Conservation (phyloP, 1,284 basidiomycete genomes). For the Fomitopsis schrenkii region DNA sequence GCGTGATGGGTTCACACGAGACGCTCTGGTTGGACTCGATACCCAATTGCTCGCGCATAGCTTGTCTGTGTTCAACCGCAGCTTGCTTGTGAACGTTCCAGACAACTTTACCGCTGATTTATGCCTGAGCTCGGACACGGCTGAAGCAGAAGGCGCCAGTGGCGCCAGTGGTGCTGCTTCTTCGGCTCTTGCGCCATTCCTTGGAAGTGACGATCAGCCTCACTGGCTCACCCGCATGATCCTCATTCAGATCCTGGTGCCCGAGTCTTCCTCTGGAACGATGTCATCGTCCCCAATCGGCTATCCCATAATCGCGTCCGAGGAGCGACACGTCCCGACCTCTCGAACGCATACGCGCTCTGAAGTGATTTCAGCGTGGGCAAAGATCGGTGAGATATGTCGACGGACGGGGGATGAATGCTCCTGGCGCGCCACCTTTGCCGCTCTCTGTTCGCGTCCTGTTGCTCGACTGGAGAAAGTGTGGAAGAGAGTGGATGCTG, state of each 20-base stretch:
- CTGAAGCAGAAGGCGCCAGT: conserved; percentile 8
- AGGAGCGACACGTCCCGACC: conserved; percentile 38
- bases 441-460: conserved; percentile 65
- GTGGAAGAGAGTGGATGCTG: conserved; percentile 67
- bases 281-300: conserved; percentile 5
- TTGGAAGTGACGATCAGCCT: conserved; percentile 65
- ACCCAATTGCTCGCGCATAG: conserved; percentile 54
- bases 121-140: conserved; percentile 31
- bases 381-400: conserved; percentile 64
- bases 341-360: conserved; percentile 65
- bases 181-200: conserved; percentile 34
- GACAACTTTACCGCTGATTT: conserved; percentile 46
- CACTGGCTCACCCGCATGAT: conserved; percentile 77
- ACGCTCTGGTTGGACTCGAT: conserved; percentile 56
- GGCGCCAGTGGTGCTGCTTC: conserved; percentile 3
- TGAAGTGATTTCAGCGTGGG: conserved; percentile 69
- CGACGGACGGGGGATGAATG: conserved; percentile 67
- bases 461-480: conserved; percentile 72
- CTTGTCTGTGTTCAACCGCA: conserved; percentile 53
- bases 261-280: conserved; percentile 34
- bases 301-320: conserved; percentile 10
- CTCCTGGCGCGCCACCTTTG: conserved; percentile 67
- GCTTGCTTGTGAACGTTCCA: conserved; percentile 43
- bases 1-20: conserved; percentile 65
- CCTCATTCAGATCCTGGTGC: conserved; percentile 62